Evolutionary conservation across 306 rosid species (phyloP).

Genomic region (Fragaria vesca): DNA sequence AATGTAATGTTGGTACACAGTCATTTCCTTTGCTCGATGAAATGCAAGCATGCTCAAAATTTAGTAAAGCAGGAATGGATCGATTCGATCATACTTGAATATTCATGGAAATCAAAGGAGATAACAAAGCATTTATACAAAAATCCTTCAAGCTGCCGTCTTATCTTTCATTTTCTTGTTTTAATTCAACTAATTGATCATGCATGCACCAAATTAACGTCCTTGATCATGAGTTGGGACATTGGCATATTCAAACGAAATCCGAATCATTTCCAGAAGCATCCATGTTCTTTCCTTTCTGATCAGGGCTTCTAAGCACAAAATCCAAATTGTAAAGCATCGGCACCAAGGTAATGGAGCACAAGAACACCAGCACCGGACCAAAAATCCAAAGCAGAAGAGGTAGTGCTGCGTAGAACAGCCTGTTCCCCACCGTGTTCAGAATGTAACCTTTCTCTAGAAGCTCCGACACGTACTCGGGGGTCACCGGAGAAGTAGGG

Average conservation of each 20-base stretch:
- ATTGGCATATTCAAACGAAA: not conserved
- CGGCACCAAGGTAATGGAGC: constrained; percentile 63
- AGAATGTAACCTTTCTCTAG: constrained; percentile 70
- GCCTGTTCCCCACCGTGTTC: constrained; percentile 81
- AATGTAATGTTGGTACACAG: not conserved
- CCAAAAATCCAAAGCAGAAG: constrained; percentile 91
- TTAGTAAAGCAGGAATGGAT: not conserved
- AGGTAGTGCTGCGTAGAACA: constrained; percentile 78
- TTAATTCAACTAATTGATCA: not conserved
- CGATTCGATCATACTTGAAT: not conserved
- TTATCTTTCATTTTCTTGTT: not conserved
- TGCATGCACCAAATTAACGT: not conserved
- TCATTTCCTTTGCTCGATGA: not conserved
- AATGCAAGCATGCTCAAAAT: not conserved
- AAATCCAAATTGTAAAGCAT: constrained; percentile 87
- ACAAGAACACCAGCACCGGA: constrained; percentile 78
- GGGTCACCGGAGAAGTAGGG: constrained; percentile 44
- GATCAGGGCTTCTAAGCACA: constrained; percentile 29
- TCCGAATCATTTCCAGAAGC: not conserved
- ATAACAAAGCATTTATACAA: not conserved
- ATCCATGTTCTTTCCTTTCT: constrained; percentile 17
- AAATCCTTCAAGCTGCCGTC: not conserved
- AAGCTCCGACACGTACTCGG: constrained; percentile 56
- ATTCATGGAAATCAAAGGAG: not conserved
- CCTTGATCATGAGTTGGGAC: not conserved